These are phyloP conservation scores for Didymosphaeria variabile DNA, from an alignment of 2,329 filamentous ascomycete genomes.

Conservation along the genomic window DNA sequence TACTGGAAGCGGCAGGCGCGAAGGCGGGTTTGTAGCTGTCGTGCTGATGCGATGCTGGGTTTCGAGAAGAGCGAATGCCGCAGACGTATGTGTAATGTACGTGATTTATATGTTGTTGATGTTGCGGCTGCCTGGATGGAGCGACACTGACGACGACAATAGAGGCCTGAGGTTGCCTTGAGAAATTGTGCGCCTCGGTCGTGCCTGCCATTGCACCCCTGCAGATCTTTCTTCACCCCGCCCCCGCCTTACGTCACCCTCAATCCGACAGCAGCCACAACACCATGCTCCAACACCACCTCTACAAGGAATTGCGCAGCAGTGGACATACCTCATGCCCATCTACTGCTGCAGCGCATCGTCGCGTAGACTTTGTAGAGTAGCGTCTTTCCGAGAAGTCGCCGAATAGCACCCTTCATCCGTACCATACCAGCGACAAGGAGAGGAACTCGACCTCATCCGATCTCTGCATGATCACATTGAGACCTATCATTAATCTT, in stretches of 20 bases:
- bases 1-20: neutral
- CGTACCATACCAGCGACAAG: too few species aligned
- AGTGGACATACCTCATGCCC: too few species aligned
- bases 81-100: neutral
- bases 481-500: too few species aligned
- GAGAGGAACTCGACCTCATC: too few species aligned
- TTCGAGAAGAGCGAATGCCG: neutral
- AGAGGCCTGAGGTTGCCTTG: conserved; percentile 13
- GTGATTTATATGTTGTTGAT: conserved; percentile 3
- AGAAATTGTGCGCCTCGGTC: conserved; percentile 12
- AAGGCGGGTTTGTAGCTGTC: neutral
- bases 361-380: too few species aligned
- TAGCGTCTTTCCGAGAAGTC: too few species aligned
- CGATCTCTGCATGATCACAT: too few species aligned
- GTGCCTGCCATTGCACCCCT: conserved; percentile 7
- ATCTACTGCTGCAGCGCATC: too few species aligned
- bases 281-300: neutral
- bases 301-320: neutral
- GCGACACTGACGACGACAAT: conserved; percentile 12
- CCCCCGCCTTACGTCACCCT: conserved; percentile 14
- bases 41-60: neutral
- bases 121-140: conserved; percentile 14
- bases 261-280: neutral
- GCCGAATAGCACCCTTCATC: too few species aligned
- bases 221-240: conserved; percentile 13